Percentiles rank a stretch among this genome's conserved stretches.
These are phyloP conservation scores for Podospora comata DNA, from an alignment of 495 filamentous ascomycete species.

Conservation along the genomic window DNA sequence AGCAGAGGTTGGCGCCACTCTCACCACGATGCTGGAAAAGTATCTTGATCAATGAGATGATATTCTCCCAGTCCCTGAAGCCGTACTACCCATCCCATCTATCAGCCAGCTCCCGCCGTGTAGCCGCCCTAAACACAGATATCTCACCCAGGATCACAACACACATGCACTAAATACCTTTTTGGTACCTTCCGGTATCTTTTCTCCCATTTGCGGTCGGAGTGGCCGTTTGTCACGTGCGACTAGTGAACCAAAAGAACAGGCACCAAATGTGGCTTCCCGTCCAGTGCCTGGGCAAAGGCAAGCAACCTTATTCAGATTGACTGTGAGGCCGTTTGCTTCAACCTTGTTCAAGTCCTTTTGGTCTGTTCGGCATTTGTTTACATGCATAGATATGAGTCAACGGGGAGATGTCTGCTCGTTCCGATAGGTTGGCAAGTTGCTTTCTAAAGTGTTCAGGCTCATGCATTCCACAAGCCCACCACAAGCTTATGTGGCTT, in stretches of 20 bases:
- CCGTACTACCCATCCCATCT: neutral
- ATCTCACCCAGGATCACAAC: neutral
- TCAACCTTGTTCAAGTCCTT: neutral
- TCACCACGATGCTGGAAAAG: neutral
- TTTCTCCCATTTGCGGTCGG: neutral
- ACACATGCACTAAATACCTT: no score
- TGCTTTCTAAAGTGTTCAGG: neutral
- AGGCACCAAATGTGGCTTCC: neutral
- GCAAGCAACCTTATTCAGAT: slow-evolving; percentile 23
- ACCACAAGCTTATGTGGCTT: neutral
- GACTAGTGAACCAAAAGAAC: neutral
- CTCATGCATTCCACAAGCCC: neutral
- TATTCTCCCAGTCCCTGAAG: no score
- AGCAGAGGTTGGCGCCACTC: neutral
- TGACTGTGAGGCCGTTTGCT: slow-evolving; percentile 17
- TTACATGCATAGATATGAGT: neutral
- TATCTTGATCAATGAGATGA: no score
- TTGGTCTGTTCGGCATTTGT: neutral
- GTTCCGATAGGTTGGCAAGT: neutral
- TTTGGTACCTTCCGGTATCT: neutral
- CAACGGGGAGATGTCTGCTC: neutral
- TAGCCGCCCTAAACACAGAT: neutral
- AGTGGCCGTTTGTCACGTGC: slow-evolving; percentile 6
- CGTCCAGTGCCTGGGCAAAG: slow-evolving; percentile 7
- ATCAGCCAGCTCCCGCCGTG: neutral